phyloP scores from a whole-genome alignment of 192 early-diverging fungal species.

The Kappamyces sp. region DNA sequence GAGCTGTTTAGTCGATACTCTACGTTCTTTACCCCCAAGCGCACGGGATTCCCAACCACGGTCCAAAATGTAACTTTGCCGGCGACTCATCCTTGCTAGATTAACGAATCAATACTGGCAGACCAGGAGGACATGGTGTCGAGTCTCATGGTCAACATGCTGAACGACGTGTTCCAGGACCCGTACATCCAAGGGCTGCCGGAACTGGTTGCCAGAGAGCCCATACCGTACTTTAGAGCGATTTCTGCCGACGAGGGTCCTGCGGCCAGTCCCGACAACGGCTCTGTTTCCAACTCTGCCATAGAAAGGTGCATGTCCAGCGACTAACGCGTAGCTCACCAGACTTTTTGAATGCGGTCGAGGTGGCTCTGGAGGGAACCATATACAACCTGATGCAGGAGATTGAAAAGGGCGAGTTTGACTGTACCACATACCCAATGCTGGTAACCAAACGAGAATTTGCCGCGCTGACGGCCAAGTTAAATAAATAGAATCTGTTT shows the following conservation, averaged over 20 bases:
- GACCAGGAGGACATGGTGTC: not conserved
- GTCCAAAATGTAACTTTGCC: too few species aligned
- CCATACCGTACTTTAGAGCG: slow-evolving; percentile 34
- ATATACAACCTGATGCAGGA: slow-evolving; percentile 52
- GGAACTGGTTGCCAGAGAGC: slow-evolving; percentile 4
- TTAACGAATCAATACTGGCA: too few species aligned
- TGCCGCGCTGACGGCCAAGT: not conserved
- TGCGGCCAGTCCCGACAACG: not conserved
- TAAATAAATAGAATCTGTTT: not conserved
- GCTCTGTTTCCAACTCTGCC: not conserved
- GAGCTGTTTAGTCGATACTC: slow-evolving; percentile 17
- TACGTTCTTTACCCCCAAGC: too few species aligned
- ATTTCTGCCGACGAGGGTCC: slow-evolving; percentile 12
- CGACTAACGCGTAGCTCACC: slow-evolving; percentile 10
- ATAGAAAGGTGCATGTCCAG: slow-evolving; percentile 9
- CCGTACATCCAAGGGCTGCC: slow-evolving; percentile 24
- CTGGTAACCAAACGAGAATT: not conserved
- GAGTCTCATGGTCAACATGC: not conserved
- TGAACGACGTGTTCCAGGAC: slow-evolving; percentile 38
- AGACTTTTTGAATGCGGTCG: slow-evolving; percentile 44
- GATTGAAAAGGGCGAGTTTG: slow-evolving; percentile 41
- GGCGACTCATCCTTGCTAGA: too few species aligned
- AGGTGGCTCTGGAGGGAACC: slow-evolving; percentile 43
- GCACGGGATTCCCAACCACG: too few species aligned
- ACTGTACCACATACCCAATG: slow-evolving; percentile 39